These are phyloP conservation scores for Chloromonas sp. DNA, from an alignment of 163 green algal species.

Conservation along the genomic window DNA sequence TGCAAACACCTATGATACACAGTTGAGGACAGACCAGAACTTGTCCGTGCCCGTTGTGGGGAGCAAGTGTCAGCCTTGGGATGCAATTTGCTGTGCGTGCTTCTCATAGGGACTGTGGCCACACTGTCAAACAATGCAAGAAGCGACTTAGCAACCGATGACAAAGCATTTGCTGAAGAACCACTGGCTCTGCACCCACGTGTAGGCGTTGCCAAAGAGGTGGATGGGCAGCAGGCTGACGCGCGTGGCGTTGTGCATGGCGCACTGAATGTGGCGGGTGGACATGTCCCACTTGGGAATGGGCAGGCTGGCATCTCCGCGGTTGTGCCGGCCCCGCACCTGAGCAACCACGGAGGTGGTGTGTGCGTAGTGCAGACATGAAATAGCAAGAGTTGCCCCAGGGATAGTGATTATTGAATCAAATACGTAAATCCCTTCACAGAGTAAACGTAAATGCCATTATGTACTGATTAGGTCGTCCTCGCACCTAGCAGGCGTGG, in stretches of 20 bases:
- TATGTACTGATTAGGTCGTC: not conserved
- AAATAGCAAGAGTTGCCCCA: not conserved
- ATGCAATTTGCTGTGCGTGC: no score
- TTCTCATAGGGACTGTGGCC: no score
- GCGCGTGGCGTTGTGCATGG: conserved; percentile 21
- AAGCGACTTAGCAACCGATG: no score
- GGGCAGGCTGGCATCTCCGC: not conserved
- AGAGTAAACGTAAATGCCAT: not conserved
- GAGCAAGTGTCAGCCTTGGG: no score
- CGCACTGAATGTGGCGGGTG: conserved; percentile 9
- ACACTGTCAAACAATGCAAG: no score
- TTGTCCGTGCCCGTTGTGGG: no score
- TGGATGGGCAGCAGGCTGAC: conserved; percentile 26
- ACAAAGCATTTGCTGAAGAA: not conserved
- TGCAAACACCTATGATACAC: no score
- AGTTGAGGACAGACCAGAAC: no score
- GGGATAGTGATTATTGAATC: no score
- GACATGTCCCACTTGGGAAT: not conserved
- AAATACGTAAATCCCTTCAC: no score
- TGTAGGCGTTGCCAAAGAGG: conserved; percentile 39
- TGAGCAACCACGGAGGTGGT: not conserved
- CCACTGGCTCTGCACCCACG: conserved; percentile 3
- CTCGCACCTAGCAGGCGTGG: not conserved
- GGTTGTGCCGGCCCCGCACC: not conserved
- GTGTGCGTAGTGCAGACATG: no score